phyloP scores from a whole-genome alignment of 192 early-diverging fungal species.

The Coemansia sp. region DNA sequence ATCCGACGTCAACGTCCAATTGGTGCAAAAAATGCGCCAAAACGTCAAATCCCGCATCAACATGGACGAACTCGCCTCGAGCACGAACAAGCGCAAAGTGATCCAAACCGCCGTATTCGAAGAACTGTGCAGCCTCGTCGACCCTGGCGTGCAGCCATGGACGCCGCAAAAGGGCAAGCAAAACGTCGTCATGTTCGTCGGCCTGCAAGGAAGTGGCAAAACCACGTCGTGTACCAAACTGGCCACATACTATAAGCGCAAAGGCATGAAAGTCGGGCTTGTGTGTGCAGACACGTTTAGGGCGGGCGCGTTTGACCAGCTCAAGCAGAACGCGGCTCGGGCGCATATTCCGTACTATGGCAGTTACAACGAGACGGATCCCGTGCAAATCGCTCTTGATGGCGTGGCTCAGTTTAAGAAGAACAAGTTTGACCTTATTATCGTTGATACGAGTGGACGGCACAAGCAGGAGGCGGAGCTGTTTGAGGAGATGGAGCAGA shows the following conservation, averaged over 20 bases:
- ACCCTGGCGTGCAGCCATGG: conserved; percentile 83
- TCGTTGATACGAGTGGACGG: conserved; percentile 97
- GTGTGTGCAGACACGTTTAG: conserved; percentile 97
- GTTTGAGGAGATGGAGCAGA: conserved; percentile 96
- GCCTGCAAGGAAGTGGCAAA: conserved; percentile 92
- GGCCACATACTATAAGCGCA: conserved; percentile 86
- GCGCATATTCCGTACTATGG: conserved; percentile 95
- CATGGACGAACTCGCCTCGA: conserved; percentile 77
- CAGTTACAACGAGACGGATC: conserved; percentile 92
- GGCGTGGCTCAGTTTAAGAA: conserved; percentile 92
- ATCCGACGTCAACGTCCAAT: conserved; percentile 86
- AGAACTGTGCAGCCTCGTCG: conserved; percentile 82
- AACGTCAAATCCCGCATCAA: conserved; percentile 83
- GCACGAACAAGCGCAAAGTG: conserved; percentile 80
- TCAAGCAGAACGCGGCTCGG: conserved; percentile 96
- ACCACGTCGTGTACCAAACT: conserved; percentile 97
- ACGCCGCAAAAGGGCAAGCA: conserved; percentile 77
- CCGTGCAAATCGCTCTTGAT: conserved; percentile 84
- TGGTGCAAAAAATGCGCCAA: conserved; percentile 76
- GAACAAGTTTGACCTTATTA: conserved; percentile 93
- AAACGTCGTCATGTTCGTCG: conserved; percentile 97
- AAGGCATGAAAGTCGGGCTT: conserved; percentile 89
- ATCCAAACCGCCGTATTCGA: conserved; percentile 91
- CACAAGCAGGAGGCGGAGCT: conserved; percentile 93
- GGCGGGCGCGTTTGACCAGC: conserved; percentile 97